Evolutionary conservation across 1,284 basidiomycete species (phyloP), one percentile per base, ranked within the genome.

Genomic region (Cryptococcus amylolentus): DNA sequence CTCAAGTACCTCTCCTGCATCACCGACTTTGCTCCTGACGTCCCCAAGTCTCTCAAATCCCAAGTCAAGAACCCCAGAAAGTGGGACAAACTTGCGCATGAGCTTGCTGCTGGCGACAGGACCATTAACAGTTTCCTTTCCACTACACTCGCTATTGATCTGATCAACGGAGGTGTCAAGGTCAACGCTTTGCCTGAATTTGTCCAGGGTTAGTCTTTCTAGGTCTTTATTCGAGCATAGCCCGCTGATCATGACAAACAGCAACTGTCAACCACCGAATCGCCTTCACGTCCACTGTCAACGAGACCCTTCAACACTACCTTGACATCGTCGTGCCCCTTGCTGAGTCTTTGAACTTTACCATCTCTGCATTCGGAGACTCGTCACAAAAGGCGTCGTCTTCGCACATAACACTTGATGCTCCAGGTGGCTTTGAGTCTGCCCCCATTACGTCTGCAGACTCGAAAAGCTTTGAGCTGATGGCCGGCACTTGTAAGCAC

Each of bases 1-100:
- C 65, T 82, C 52, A 73, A 76, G 49, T 78, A 73, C 65, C 72
- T 83, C 14, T 72, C 77, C 40, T 83, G 81, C 60, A 67, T 79
- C 7, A 70, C 78, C 18, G 79, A 81, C 16, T 68, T 77, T 40
- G 80, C 80, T 3, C 73, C 75, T 3, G 63, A 76, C 4, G 69
- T 80, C 52, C 72, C 75, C 10, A 57, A 59, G 14, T 51, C 62
- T 16, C 63, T 81, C 49, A 69, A 65, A 49, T 61, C 60, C 42
- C 42, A 59, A 10, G 58, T 81, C 35, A 56, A 62, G 50, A 62
- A 77, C 63, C 72, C 73, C 5, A 69, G 70, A 49, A 68, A 72
- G 48, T 80, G 80, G 75, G 61, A 68, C 26, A 62, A 68, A 56
- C 70, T 82, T 3, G 78, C 78, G 9, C 59, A 70, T 47, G 69